Evolutionary conservation across 2,329 filamentous ascomycete species (phyloP).

Genomic region (Curvularia hawaiiensis): DNA sequence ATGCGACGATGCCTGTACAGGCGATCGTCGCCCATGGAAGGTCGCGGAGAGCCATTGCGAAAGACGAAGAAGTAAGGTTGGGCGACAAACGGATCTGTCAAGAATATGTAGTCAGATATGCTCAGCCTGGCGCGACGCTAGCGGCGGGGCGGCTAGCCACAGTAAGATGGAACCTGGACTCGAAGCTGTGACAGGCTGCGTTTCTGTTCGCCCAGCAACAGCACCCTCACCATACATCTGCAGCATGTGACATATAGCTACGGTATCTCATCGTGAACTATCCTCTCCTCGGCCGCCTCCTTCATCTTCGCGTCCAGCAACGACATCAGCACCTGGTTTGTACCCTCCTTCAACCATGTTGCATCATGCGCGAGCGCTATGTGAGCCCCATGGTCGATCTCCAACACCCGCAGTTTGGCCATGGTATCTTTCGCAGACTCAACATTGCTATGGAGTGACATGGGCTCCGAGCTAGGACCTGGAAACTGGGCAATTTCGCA

Average conservation of each 20-base stretch:
- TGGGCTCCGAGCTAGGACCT: slow-evolving; percentile 26
- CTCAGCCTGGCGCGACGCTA: not conserved
- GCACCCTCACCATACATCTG: not conserved
- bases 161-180: not conserved
- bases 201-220: not conserved
- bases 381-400: slow-evolving; percentile 31
- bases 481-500: slow-evolving; percentile 36
- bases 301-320: slow-evolving; percentile 36
- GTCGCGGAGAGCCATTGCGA: slow-evolving; percentile 8
- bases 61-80: not conserved
- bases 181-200: not conserved
- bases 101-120: not conserved
- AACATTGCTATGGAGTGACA: slow-evolving; percentile 38
- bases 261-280: slow-evolving; percentile 22
- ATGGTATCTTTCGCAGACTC: slow-evolving; percentile 35
- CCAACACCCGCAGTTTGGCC: slow-evolving; percentile 29
- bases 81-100: not conserved
- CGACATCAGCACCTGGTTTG: slow-evolving; percentile 35
- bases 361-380: slow-evolving; percentile 42
- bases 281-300: slow-evolving; percentile 26
- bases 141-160: not conserved
- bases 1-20: slow-evolving; percentile 17
- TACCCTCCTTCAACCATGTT: slow-evolving; percentile 34
- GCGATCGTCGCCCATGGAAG: slow-evolving; percentile 23
- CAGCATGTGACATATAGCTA: not conserved